Percentiles rank a stretch among this genome's conserved stretches.
Conservation (phyloP, 2,329 filamentous ascomycete species). For the Diplodia sapinea region DNA sequence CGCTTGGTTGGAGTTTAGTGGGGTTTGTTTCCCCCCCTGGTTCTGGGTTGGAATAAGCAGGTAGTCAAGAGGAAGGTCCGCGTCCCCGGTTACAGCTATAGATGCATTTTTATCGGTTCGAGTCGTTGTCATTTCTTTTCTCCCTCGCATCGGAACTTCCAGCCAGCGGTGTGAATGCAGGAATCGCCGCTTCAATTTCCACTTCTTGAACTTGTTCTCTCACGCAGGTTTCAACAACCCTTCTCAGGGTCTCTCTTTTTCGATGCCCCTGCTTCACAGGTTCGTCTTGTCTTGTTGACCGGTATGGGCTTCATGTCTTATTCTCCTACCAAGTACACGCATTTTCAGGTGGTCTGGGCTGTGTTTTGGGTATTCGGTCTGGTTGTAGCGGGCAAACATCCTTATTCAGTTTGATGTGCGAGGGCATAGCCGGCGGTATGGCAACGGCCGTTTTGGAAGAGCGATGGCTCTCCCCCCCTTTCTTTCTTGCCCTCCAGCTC, state of each 20-base stretch:
- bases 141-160: neutral
- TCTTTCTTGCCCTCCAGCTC: neutral
- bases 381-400: slow-evolving; percentile 1
- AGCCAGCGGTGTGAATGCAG: neutral
- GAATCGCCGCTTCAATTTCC: neutral
- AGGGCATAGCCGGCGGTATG: slow-evolving; percentile 8
- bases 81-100: neutral
- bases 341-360: slow-evolving; percentile 3
- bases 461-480: neutral
- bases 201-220: neutral
- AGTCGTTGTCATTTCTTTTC: neutral
- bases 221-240: neutral
- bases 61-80: neutral
- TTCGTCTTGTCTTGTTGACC: neutral
- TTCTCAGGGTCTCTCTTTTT: neutral
- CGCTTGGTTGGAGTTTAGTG: neutral
- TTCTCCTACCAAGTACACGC: slow-evolving; percentile 3
- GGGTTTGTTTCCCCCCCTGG: neutral
- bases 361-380: neutral
- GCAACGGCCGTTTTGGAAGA: neutral
- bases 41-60: neutral
- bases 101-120: neutral
- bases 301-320: neutral
- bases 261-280: neutral
- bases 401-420: neutral